phyloP scores from a whole-genome alignment of 2,329 filamentous ascomycete species.

The Microcyclosporella mali region DNA sequence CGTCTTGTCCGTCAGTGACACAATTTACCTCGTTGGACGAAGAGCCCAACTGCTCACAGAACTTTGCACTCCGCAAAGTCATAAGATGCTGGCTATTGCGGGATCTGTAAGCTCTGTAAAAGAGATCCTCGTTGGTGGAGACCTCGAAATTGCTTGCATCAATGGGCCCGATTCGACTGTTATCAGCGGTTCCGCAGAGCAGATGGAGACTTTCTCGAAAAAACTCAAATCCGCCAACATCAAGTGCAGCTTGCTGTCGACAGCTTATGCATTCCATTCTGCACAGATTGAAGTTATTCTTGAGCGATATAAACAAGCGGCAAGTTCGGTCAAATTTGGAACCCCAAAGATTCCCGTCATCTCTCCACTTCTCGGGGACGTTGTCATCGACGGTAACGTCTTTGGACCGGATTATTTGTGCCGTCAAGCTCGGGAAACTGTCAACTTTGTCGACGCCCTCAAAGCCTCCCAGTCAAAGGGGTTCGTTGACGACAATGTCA shows the following conservation, averaged over 20 bases:
- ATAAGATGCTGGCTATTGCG: constrained; percentile 23
- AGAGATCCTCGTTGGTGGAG: background rate
- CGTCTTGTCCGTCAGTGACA: constrained; percentile 30
- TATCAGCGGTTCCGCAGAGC: constrained; percentile 10
- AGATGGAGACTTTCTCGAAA: background rate
- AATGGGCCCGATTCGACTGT: constrained; percentile 23
- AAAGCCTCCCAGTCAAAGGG: constrained; percentile 12
- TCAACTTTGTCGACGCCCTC: constrained; percentile 30
- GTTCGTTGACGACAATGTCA: constrained; percentile 31
- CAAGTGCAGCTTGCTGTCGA: constrained; percentile 15
- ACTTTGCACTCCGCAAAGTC: constrained; percentile 18
- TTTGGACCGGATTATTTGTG: constrained; percentile 20
- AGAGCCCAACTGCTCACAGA: constrained; percentile 30
- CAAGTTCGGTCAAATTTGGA: constrained; percentile 16
- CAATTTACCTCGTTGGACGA: constrained; percentile 32
- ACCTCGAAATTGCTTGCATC: constrained; percentile 21
- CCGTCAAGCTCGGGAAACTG: constrained; percentile 34
- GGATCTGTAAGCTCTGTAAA: background rate
- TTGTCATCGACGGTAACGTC: constrained; percentile 16
- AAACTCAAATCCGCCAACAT: constrained; percentile 5
- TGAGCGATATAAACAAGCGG: constrained; percentile 15
- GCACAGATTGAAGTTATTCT: constrained; percentile 29
- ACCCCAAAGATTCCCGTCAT: constrained; percentile 26
- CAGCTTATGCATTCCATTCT: constrained; percentile 31
- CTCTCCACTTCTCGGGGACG: constrained; percentile 23